Evolutionary conservation across 768 basidiomycete species (phyloP).

Genomic region (Suillus spraguei): DNA sequence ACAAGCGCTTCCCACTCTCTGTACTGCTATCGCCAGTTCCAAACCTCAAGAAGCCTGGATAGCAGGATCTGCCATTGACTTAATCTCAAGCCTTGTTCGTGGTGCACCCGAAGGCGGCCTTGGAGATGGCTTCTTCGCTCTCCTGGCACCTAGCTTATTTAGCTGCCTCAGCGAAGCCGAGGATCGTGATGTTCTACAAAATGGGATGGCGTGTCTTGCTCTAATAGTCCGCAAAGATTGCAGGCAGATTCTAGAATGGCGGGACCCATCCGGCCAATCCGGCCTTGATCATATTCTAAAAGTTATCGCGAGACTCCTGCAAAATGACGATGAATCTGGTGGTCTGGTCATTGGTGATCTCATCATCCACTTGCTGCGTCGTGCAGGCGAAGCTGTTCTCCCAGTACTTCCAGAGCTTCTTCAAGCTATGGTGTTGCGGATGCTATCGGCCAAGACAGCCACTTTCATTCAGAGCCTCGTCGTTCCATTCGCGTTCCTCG

Average conservation of each 20-base stretch:
- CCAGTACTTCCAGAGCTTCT: constrained; percentile 88
- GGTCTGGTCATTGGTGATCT: constrained; percentile 94
- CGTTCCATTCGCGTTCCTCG: constrained; percentile 91
- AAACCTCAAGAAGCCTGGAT: constrained; percentile 71
- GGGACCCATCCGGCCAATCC: constrained; percentile 60
- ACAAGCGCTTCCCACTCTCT: constrained; percentile 73
- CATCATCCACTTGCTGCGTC: constrained; percentile 89
- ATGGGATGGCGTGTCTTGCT: constrained; percentile 81
- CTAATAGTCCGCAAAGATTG: constrained; percentile 86
- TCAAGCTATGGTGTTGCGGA: constrained; percentile 78
- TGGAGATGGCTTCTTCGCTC: constrained; percentile 79
- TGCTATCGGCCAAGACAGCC: constrained; percentile 85
- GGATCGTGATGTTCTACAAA: constrained; percentile 89
- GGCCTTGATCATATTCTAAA: constrained; percentile 78
- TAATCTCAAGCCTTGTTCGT: constrained; percentile 70
- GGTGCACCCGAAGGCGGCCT: constrained; percentile 66
- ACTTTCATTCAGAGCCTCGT: constrained; percentile 92
- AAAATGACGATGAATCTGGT: constrained; percentile 85
- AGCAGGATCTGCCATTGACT: constrained; percentile 79
- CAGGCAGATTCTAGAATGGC: constrained; percentile 79
- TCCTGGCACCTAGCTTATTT: constrained; percentile 78
- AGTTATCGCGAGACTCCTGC: constrained; percentile 77
- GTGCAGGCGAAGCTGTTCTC: constrained; percentile 76
- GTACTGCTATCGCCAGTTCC: constrained; percentile 59
- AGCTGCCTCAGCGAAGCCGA: constrained; percentile 67